Percentiles rank a stretch among this genome's conserved stretches.
Conservation (phyloP, 805 yeast species). For the Candida pseudofarinosa region DNA sequence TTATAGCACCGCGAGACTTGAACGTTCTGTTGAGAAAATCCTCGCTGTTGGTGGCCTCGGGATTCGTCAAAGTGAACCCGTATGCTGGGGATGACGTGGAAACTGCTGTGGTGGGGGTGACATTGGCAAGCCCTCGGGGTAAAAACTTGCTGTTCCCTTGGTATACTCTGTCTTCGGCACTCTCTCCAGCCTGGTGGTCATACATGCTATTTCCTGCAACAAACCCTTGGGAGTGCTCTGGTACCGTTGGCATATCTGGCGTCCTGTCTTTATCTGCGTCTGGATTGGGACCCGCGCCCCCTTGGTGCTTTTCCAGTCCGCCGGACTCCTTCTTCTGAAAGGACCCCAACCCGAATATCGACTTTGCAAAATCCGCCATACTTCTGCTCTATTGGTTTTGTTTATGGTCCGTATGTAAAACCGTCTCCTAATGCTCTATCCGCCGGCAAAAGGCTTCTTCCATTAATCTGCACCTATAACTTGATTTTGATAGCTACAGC, state of each 20-base stretch:
- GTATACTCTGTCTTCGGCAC: neutral
- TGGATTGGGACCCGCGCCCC: neutral
- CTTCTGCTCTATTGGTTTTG: neutral
- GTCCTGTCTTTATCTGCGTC: neutral
- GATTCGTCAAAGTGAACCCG: slow-evolving; percentile 48
- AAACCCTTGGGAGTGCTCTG: neutral
- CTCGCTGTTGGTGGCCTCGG: slow-evolving; percentile 13
- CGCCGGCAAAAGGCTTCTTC: neutral
- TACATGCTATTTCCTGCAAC: neutral
- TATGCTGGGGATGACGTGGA: slow-evolving; percentile 59
- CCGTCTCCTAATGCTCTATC: neutral
- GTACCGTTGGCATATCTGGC: neutral
- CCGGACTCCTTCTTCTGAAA: slow-evolving; percentile 25
- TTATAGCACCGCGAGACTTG: slow-evolving; percentile 5
- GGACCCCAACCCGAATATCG: slow-evolving; percentile 39
- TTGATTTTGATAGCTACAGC: no score
- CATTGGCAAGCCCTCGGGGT: slow-evolving; percentile 34
- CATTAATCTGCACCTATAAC: no score
- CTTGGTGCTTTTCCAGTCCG: neutral
- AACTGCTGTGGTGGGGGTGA: slow-evolving; percentile 66
- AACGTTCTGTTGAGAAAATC: slow-evolving; percentile 22
- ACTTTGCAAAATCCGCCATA: slow-evolving; percentile 45
- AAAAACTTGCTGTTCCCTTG: slow-evolving; percentile 16
- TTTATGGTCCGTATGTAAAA: neutral
- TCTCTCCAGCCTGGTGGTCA: neutral